phyloP scores from a whole-genome alignment of 139 green algal genomes.

The Chlamydomonas sphaeroides region DNA sequence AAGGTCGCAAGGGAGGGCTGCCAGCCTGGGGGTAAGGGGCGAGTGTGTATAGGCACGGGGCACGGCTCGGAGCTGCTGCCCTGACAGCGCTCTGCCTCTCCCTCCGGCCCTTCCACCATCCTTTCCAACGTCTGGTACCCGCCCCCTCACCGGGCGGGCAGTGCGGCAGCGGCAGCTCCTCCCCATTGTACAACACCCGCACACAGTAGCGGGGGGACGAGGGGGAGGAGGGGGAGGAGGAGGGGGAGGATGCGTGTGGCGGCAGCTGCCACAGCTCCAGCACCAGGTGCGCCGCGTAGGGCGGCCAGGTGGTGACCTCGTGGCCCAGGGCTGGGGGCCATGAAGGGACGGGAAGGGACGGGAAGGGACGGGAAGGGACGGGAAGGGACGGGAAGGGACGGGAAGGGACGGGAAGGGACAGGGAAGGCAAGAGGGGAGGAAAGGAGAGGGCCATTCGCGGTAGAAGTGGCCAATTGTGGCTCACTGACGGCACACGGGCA shows the following conservation, averaged over 20 bases:
- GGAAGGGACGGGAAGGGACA: too few relatives aligned
- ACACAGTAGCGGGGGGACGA: slow-evolving; percentile 22
- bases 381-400: too few relatives aligned
- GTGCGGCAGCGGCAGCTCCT: slow-evolving; percentile 65
- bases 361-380: too few relatives aligned
- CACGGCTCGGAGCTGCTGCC: background rate
- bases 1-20: slow-evolving; percentile 56
- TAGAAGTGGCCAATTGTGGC: too few relatives aligned
- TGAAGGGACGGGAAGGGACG: too few relatives aligned
- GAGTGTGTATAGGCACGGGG: background rate
- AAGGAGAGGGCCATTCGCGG: too few relatives aligned
- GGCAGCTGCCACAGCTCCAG: slow-evolving; percentile 80
- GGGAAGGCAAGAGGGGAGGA: too few relatives aligned
- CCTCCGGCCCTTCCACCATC: too few relatives aligned
- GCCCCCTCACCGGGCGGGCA: slow-evolving; percentile 44
- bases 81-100: background rate
- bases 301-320: slow-evolving; percentile 67
- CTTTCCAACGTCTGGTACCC: too few relatives aligned
- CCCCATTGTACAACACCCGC: slow-evolving; percentile 72
- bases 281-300: slow-evolving; percentile 70
- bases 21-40: slow-evolving; percentile 27
- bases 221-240: background rate
- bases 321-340: slow-evolving; percentile 68
- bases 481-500: too few relatives aligned
- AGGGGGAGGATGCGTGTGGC: background rate